Conservation (phyloP, 768 basidiomycete genomes). For the Hygrophoropsis aurantiaca region DNA sequence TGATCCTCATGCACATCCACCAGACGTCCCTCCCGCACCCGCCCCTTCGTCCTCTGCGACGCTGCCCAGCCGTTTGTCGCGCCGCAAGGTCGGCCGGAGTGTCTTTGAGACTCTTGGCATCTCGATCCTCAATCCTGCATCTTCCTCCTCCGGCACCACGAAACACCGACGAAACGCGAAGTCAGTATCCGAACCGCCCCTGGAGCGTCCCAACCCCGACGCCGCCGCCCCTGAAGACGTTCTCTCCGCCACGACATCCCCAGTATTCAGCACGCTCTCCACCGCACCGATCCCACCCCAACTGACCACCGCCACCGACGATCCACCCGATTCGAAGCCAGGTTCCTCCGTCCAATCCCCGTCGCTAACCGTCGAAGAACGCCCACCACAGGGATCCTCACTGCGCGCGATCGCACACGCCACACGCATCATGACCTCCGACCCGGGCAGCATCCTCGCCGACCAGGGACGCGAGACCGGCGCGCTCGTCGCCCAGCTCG, state of each 20-base stretch:
- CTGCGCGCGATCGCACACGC: conserved; percentile 79
- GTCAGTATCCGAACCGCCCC: conserved; percentile 23
- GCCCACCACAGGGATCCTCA: conserved; percentile 57
- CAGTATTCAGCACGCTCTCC: conserved; percentile 14
- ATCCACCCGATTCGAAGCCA: conserved; percentile 18
- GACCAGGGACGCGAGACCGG: conserved; percentile 68
- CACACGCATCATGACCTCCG: conserved; percentile 84
- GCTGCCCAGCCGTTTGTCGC: conserved; percentile 13
- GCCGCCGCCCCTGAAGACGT: conserved; percentile 11
- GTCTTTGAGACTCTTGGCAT: conserved; percentile 75
- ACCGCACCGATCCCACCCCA: conserved; percentile 24
- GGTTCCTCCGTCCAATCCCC: conserved; percentile 28
- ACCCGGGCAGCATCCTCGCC: conserved; percentile 69
- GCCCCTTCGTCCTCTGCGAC: conserved; percentile 9
- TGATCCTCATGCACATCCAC: conserved; percentile 12
- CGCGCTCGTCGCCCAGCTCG: conserved; percentile 59
- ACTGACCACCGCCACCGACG: conserved; percentile 19
- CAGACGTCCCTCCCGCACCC: conserved; percentile 7
- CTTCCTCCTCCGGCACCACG: conserved; percentile 24
- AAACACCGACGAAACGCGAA: conserved; percentile 20
- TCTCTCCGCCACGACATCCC: conserved; percentile 17
- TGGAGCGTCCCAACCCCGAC: conserved; percentile 9
- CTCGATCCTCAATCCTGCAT: conserved; percentile 57
- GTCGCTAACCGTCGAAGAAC: conserved; percentile 26
- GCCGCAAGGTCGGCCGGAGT: conserved; percentile 54